A percentile compares a stretch with the other conserved stretches of the same genome.
Evolutionary conservation across 306 rosid genomes (phyloP).

Genomic region (Rosa multiflora): DNA sequence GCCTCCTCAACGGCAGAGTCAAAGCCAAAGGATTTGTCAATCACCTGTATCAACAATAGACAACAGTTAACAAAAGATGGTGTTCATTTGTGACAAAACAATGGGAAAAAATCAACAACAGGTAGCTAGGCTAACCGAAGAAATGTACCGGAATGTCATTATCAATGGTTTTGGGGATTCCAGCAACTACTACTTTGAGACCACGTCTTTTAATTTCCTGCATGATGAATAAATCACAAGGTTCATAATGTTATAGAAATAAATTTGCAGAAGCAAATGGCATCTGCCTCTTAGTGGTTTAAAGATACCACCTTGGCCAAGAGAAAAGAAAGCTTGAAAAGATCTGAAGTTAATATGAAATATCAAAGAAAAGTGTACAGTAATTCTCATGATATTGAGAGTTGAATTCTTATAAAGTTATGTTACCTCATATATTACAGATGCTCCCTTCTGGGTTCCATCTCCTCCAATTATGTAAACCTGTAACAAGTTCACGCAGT

Average conservation of each 20-base stretch:
- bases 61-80: not conserved
- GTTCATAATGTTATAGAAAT: not conserved
- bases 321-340: not conserved
- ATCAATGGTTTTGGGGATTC: slow-evolving; percentile 96
- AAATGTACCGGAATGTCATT: slow-evolving; percentile 78
- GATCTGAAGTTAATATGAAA: not conserved
- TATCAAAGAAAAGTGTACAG: not conserved
- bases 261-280: slow-evolving; percentile 18
- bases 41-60: slow-evolving; percentile 53
- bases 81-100: not conserved
- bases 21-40: slow-evolving; percentile 90
- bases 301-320: not conserved
- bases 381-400: not conserved
- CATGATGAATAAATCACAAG: slow-evolving; percentile 1
- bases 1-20: slow-evolving; percentile 99
- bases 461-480: slow-evolving; percentile 99
- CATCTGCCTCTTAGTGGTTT: not conserved
- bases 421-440: slow-evolving; percentile 84
- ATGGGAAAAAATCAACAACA: not conserved
- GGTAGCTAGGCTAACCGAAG: slow-evolving; percentile 14
- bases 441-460: slow-evolving; percentile 95
- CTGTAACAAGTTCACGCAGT: slow-evolving; percentile 38
- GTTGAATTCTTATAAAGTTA: not conserved
- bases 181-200: slow-evolving; percentile 80
- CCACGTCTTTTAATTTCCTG: slow-evolving; percentile 94